phyloP scores from a whole-genome alignment of 108 stramenopile species.

The Nitzschia sp. region DNA sequence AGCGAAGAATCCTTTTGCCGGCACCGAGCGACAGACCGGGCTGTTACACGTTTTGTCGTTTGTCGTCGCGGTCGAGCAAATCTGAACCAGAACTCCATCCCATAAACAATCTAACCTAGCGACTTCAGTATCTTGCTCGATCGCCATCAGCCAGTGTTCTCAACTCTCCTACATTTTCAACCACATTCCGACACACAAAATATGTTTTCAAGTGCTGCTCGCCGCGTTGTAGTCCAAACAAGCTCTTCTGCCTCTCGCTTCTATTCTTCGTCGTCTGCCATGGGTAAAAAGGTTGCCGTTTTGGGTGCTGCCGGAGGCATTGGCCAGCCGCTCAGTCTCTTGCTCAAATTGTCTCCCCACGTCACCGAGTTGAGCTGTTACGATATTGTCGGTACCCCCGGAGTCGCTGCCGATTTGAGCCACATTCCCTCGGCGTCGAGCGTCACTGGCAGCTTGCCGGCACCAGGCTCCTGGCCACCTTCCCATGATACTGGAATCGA shows the following conservation, averaged over 20 bases:
- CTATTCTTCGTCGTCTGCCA: conserved; percentile 51
- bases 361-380: conserved; percentile 84
- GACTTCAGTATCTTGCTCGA: too few relatives aligned
- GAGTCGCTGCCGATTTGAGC: conserved; percentile 97
- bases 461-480: conserved; percentile 75
- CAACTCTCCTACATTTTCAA: not conserved
- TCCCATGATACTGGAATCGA: conserved; percentile 65
- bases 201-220: conserved; percentile 27
- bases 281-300: conserved; percentile 85
- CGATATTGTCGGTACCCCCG: conserved; percentile 93
- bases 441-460: conserved; percentile 69
- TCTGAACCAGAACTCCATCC: too few relatives aligned
- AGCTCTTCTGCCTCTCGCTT: conserved; percentile 12
- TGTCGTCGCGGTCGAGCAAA: too few relatives aligned
- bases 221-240: conserved; percentile 1
- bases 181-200: not conserved
- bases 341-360: conserved; percentile 92
- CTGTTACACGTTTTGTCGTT: too few relatives aligned
- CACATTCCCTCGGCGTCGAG: conserved; percentile 41
- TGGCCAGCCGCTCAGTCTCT: conserved; percentile 96
- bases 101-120: too few relatives aligned
- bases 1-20: too few relatives aligned
- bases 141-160: not conserved
- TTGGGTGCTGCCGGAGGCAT: conserved; percentile 98
- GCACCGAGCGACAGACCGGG: too few relatives aligned